A percentile compares a stretch with the other conserved stretches of the same genome.
These are phyloP conservation scores for Corylus avellana DNA, from an alignment of 306 rosid species.

Conservation along the genomic window DNA sequence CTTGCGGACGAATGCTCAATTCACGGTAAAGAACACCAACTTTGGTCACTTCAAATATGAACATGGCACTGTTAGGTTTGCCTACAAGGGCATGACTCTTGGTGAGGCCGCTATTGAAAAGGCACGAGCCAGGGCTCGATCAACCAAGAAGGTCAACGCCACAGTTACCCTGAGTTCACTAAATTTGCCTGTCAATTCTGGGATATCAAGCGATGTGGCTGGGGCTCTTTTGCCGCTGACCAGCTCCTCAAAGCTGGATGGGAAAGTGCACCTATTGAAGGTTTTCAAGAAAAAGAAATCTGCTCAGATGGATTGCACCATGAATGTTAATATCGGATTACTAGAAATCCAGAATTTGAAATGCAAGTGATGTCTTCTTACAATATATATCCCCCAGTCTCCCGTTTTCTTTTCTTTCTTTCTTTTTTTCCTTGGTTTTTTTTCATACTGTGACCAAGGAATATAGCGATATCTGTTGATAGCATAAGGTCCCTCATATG, in stretches of 20 bases:
- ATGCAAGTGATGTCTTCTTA: constrained; percentile 12
- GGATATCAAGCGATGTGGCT: constrained; percentile 28
- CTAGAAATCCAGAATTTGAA: constrained; percentile 21
- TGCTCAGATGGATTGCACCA: constrained; percentile 32
- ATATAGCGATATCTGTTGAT: not conserved
- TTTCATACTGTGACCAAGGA: not conserved
- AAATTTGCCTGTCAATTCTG: not conserved
- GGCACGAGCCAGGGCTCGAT: constrained; percentile 25
- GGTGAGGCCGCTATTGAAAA: constrained; percentile 25
- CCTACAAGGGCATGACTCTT: constrained; percentile 2
- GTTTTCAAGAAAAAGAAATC: constrained; percentile 33
- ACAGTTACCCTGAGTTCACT: constrained; percentile 13
- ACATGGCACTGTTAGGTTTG: constrained; percentile 19
- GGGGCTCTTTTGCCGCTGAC: constrained; percentile 16
- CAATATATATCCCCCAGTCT: not conserved
- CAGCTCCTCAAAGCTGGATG: constrained; percentile 22
- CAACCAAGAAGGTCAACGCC: constrained; percentile 25
- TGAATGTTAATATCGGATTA: constrained; percentile 26
- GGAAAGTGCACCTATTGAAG: constrained; percentile 29
- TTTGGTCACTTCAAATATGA: constrained; percentile 26
- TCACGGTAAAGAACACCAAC: constrained; percentile 32
- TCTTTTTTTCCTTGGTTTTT: not conserved
- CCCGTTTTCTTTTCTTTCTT: too few relatives aligned
- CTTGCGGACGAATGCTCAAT: constrained; percentile 12
- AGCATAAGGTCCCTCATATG: not conserved